phyloP scores from a whole-genome alignment of 2,329 filamentous ascomycete genomes.

The Lecanicillium sp. region DNA sequence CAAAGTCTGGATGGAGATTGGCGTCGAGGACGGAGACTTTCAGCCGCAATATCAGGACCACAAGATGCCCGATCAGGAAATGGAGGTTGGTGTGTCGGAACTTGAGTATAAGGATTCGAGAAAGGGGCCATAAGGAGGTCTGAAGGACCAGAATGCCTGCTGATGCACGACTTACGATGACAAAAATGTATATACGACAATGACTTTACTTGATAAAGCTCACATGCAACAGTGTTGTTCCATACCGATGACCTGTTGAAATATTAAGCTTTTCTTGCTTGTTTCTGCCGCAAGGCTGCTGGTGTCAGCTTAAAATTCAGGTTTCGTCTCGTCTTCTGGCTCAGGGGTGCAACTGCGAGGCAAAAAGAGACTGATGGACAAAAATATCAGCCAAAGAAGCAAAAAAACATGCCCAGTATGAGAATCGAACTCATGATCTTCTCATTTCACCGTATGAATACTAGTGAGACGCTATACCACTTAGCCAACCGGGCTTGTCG shows the following conservation, averaged over 20 bases:
- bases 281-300: no score
- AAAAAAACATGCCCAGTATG: conserved; percentile 21
- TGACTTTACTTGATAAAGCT: no score
- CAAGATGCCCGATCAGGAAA: conserved; percentile 28
- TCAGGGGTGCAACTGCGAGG: no score
- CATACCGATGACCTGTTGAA: no score
- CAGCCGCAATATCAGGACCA: conserved; percentile 39
- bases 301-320: no score
- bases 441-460: conserved; percentile 21
- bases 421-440: conserved; percentile 27
- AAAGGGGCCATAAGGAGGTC: not conserved
- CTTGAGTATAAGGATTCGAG: conserved; percentile 3
- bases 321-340: no score
- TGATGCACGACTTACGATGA: not conserved
- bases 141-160: not conserved
- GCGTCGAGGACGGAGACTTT: conserved; percentile 53
- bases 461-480: conserved; percentile 28
- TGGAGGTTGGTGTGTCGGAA: conserved; percentile 8
- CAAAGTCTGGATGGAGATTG: conserved; percentile 71
- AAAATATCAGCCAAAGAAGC: conserved; percentile 9
- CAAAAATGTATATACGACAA: not conserved
- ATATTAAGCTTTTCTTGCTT: no score
- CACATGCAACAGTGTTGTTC: no score
- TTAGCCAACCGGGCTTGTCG: conserved; percentile 24
- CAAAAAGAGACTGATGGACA: not conserved